Conservation (phyloP, 2,329 filamentous ascomycete species). For the Aspergillus uvarum region DNA sequence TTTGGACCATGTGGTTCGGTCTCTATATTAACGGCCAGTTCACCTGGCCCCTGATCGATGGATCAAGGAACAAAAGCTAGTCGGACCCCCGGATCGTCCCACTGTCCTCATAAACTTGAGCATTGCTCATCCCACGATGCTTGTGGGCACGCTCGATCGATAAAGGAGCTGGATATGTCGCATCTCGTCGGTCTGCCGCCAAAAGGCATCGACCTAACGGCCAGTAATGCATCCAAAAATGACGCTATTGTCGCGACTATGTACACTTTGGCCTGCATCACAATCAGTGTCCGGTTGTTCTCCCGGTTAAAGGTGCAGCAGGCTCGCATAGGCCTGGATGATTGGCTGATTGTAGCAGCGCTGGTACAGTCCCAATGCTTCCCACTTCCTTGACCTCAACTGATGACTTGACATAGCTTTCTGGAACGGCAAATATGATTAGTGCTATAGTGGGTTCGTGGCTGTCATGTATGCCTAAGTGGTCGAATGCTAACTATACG, state of each 20-base stretch:
- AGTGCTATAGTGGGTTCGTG: not conserved
- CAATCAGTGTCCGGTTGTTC: slow-evolving; percentile 2
- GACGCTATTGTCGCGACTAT: not conserved
- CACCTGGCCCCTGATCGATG: slow-evolving; percentile 4
- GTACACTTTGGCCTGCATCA: not conserved
- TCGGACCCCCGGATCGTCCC: not conserved
- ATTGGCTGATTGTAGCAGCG: slow-evolving; percentile 1
- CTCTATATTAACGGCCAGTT: slow-evolving; percentile 1
- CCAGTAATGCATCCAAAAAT: not conserved
- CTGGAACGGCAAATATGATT: slow-evolving; percentile 2
- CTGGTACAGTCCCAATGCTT: not conserved
- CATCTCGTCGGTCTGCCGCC: slow-evolving; percentile 1
- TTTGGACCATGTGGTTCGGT: not conserved
- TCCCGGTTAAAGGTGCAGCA: not conserved
- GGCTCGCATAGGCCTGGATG: not conserved
- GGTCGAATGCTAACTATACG: not conserved
- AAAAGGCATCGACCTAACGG: not conserved
- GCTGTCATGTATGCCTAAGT: not conserved
- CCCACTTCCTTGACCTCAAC: not conserved
- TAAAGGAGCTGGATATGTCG: slow-evolving; percentile 1
- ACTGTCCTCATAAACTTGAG: not conserved
- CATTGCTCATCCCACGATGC: not conserved
- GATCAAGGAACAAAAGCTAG: not conserved
- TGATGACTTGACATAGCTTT: not conserved
- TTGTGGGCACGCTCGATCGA: not conserved